Evolutionary conservation across 1,139 yeast genomes (phyloP), one percentile per base, ranked within the genome.

Genomic region (Sugiyamaella paludigena): DNA sequence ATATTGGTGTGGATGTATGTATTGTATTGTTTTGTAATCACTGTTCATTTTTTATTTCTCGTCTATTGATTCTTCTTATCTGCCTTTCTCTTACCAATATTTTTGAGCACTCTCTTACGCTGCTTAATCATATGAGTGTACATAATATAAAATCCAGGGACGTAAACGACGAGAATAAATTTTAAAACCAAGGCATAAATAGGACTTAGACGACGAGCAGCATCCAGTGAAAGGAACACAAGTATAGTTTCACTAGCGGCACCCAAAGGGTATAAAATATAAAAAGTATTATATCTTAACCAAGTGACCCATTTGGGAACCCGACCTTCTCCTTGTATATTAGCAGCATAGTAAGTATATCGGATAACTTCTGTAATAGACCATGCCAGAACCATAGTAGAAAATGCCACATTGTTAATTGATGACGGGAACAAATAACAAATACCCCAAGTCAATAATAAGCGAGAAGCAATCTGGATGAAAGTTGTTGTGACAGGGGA

Each of bases 121-220:
- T 92, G 98, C 59, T 77, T 80, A 63, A 92, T 76, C 96, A 92
- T 92, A 66, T 94, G 92, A 13, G 86, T 76, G 71, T 81, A 92
- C 63, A 92, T 76, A 63, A 84, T 79, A 66, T 87, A 89, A 65
- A 91, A 81, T 0, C 97, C 96, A 6, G 98, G 97, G 41, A 84
- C 74, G 65, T 91, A 92, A 15, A 84, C 75, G 36, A 79, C 67
- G 69, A 92, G 74, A 46, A 80, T 73, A 1, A 68, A 75, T 53
- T 79, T 74, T 59, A 89, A 74, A 48, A 78, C 64, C 64, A 76
- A 75, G 42, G 80, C 76, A 67, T 79, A 81, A 68, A 75, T 70
- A 0, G 69, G 66, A 29, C 87, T 85, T 52, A 75, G 73, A 11
- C 58, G 56, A 36, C 73, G 76, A 11, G 95, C 95, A 47, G 78